phyloP scores from a whole-genome alignment of 202 grass and related monocot species.

The Setaria italica region DNA sequence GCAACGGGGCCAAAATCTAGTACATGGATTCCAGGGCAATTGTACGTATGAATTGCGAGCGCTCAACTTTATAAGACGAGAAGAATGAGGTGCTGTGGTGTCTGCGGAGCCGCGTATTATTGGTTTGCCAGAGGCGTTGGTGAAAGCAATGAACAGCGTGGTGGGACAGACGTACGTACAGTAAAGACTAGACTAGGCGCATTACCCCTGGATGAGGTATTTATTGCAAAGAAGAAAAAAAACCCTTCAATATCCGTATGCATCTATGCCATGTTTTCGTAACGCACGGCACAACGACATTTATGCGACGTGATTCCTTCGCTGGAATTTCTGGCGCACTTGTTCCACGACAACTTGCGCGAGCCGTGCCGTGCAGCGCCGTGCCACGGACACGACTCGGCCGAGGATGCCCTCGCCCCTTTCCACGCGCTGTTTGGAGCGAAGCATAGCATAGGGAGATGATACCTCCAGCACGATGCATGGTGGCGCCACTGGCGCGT shows the following conservation, averaged over 20 bases:
- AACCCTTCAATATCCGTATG: not conserved
- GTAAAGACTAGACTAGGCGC: too few species aligned
- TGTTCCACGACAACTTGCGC: not conserved
- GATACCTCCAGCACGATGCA: conserved; percentile 30
- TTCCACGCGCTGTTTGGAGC: not conserved
- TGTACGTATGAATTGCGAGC: not conserved
- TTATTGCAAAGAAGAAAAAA: not conserved
- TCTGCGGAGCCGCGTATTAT: not conserved
- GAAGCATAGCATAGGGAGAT: not conserved
- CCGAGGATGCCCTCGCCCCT: not conserved
- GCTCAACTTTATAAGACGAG: not conserved
- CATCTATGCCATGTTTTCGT: not conserved
- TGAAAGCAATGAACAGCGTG: not conserved
- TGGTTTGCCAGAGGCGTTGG: not conserved
- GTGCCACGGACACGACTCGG: not conserved
- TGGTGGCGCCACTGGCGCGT: not conserved
- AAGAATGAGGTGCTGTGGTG: not conserved
- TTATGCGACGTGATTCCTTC: not conserved
- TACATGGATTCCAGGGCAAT: not conserved
- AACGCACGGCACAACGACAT: not conserved
- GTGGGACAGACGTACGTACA: too few species aligned
- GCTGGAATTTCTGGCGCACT: not conserved
- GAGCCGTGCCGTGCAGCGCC: not conserved
- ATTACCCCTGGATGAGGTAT: not conserved
- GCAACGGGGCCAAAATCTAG: not conserved